A percentile compares a stretch with the other conserved stretches of the same genome.
These are phyloP conservation scores for Ormosia emarginata DNA, from an alignment of 306 rosid species.

Conservation along the genomic window DNA sequence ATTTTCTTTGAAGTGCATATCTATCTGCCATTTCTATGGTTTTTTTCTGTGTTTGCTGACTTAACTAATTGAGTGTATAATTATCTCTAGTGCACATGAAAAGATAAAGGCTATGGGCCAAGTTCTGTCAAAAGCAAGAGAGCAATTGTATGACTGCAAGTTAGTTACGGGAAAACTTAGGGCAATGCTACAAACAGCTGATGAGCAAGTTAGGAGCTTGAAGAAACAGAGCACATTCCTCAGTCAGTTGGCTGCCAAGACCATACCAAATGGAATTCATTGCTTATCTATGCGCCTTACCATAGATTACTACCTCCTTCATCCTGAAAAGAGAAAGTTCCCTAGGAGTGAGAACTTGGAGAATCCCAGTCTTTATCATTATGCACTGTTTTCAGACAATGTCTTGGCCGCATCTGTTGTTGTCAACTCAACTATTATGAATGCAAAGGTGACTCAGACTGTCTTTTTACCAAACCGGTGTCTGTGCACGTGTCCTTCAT, in stretches of 20 bases:
- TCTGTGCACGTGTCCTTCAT: background rate
- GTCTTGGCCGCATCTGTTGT: slow-evolving; percentile 97
- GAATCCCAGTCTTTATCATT: slow-evolving; percentile 75
- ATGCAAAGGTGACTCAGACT: slow-evolving; percentile 66
- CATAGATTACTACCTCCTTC: slow-evolving; percentile 82
- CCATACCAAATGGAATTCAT: slow-evolving; percentile 87
- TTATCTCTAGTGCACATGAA: slow-evolving; percentile 61
- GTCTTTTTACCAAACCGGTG: slow-evolving; percentile 8
- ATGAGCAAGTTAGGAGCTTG: slow-evolving; percentile 82
- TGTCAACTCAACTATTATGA: slow-evolving; percentile 75
- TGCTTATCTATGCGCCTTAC: slow-evolving; percentile 92
- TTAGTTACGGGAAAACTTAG: slow-evolving; percentile 75
- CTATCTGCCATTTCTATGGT: slow-evolving; percentile 2
- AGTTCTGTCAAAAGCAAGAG: slow-evolving; percentile 73
- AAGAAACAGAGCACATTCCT: slow-evolving; percentile 91
- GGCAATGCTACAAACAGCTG: slow-evolving; percentile 93
- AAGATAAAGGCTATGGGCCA: slow-evolving; percentile 72
- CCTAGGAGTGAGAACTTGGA: slow-evolving; percentile 84
- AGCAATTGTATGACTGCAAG: slow-evolving; percentile 81
- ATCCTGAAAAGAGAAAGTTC: slow-evolving; percentile 71
- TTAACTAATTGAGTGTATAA: slow-evolving; percentile 22
- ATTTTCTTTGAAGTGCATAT: background rate
- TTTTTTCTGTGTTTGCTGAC: slow-evolving; percentile 6
- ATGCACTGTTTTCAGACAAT: slow-evolving; percentile 92
- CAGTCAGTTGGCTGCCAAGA: slow-evolving; percentile 92